Base-by-base conservation (phyloP, 2,329 filamentous ascomycete species). In the Apiospora arundinis region DNA sequence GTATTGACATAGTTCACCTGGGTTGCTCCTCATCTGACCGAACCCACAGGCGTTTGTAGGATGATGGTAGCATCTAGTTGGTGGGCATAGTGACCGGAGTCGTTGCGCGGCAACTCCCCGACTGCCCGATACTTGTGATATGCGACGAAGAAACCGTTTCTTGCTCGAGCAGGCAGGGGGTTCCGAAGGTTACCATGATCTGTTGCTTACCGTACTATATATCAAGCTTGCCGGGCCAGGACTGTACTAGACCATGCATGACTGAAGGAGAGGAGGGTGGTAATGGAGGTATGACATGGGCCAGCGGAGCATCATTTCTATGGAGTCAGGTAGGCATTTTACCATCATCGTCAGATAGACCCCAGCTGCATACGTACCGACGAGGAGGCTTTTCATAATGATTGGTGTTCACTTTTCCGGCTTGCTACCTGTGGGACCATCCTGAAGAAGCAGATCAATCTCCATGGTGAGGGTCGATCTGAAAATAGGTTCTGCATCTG, bases 401-500 rank as follows among this genome's bases (percentile, higher is more conserved):
- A 32, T 56, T 56, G 49, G 52, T 60, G 52, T 7, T 21, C 52
- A 37, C 52, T 60, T 16, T 16, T 28, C 32, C 28, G 32, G 32
- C 16, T 63, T 40, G 56, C n/a, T 40, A 40, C 12, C 12, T 63
- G 56, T 63, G 56, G 56, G n/a, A 63, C 32, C 18, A 40, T 12
- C 18, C 56, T 40, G 32, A 12, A 63, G 56, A 63, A 16, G 32
- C 28, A 60, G 52, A 52, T 25, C 48, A 52, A 23, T 52, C 23
- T 52, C 48, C 48, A 45, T 52, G 23, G 16, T 45, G 48, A 32
- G 23, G 49, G 56, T 40, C 32, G 32, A 63, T 63, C 56, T 63
- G 56, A 40, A 63, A 63, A 63, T 63, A 63, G 56, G 18, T 63
- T 63, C 56, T 63, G 56, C 56, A 63, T 63, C 56, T 63, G 56